Percentiles rank a stretch among this genome's conserved stretches.
Conservation (phyloP, 129 eudicot genomes). For the Centaurea solstitialis region DNA sequence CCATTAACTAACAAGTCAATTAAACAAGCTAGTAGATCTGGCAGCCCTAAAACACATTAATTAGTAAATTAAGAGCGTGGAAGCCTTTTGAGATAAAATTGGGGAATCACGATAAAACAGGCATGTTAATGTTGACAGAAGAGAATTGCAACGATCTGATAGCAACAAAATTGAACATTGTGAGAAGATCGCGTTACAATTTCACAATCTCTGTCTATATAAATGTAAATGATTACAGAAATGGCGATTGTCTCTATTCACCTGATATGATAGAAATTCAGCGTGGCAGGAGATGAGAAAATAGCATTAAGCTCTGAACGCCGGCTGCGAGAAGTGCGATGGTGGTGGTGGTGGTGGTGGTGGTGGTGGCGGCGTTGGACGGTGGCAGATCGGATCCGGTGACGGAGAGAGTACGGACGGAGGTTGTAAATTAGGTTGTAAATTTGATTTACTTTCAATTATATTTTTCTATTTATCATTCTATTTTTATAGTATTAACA, state of each 20-base stretch:
- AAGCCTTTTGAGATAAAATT: not conserved
- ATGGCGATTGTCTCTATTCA: not conserved
- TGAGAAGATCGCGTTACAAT: not conserved
- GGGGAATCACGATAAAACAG: not conserved
- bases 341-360: too few relatives aligned
- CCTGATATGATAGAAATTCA: not conserved
- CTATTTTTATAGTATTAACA: too few relatives aligned
- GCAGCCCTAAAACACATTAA: slow-evolving; percentile 8
- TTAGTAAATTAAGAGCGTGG: not conserved
- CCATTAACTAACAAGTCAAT: slow-evolving; percentile 7
- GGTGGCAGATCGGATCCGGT: too few relatives aligned
- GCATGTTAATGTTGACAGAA: not conserved
- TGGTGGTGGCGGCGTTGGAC: too few relatives aligned
- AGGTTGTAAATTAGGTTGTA: too few relatives aligned
- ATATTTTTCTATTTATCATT: too few relatives aligned
- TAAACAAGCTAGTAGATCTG: slow-evolving; percentile 9
- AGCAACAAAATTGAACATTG: not conserved
- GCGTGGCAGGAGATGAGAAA: too few relatives aligned
- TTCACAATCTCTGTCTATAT: not conserved
- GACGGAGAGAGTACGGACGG: too few relatives aligned
- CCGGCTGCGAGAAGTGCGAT: too few relatives aligned
- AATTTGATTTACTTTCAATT: too few relatives aligned
- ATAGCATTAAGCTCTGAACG: too few relatives aligned
- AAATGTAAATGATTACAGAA: slow-evolving; percentile 4
- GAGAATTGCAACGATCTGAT: not conserved